Base-by-base conservation (phyloP, 2,329 filamentous ascomycete species). In the Bipolaris zeicola region DNA sequence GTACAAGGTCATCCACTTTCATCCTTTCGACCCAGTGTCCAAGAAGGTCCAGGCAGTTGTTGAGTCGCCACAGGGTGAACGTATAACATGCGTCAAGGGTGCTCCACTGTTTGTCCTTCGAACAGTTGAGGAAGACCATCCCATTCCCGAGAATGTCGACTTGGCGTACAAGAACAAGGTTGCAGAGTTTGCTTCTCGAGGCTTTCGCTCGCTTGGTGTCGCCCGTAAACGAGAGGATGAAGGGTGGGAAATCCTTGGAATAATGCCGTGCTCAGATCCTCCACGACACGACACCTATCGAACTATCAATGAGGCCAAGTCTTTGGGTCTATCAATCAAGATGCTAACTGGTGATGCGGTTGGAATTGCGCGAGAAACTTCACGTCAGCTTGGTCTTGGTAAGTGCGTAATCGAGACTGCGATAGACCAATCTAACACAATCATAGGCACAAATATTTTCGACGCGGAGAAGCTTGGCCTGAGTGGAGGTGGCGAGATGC, bases 281-380 rank as follows among this genome's bases (percentile, higher is more conserved):
- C 92, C 92, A 67, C 90, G 92, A 73, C 88, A 96, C 81, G 92
- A 96, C 74, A 96, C 92, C 68, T 91, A 88, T 70, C 90, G 91
- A 77, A 96, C 92, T 60, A 90, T 96, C 80, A 89, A 90, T 77
- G 92, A 96, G 79, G 92, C 92, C 72, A 94, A 95, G 84, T 85
- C 82, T 63, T 87, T 96, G 57, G 92, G 92, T 83, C 83, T 96
- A 60, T 92, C 89, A 67, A 92, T 96, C 80, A 96, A 96, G 85
- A 96, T 96, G 91, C 86, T 96, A 81, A 96, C 92, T 80, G 92
- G 92, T 85, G 92, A 96, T 76, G 91, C 92, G 66, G 92, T 96
- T 75, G 92, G 91, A 78, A 96, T 96, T 76, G 92, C 92, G 69
- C 89, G 90, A 81, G 92, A 96, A 80, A 96, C 91, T 67, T 95